Evolutionary conservation across 805 yeast species (phyloP), one percentile per base, ranked within the genome.

Genomic region (Starmerella davenportii): DNA sequence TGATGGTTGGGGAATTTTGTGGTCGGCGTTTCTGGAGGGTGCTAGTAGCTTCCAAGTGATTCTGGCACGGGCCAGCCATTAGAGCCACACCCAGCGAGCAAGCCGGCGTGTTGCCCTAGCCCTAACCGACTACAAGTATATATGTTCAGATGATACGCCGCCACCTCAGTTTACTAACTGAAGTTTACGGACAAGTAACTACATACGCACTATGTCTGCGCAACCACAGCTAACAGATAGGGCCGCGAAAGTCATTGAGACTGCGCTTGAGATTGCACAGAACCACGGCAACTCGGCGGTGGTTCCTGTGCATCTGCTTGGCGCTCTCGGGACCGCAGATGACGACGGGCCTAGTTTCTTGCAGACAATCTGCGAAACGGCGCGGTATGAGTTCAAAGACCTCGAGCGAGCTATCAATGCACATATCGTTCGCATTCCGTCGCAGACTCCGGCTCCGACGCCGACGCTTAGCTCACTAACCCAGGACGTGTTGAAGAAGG

Each of bases 381-480:
- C 82, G 13, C 70, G 95, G 44, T 84, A 73, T 53, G 96, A 90
- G 47, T 87, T 87, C 76, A 72, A 74, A 19, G 60, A 67, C 4
- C 74, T 90, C 43, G 85, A 77, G 57, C 70, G 94, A 44, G 63
- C 72, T 1, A 81, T 90, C 40, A 87, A 90, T 59, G 73, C 71
- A 52, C 76, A 74, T 45, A 60, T 90, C 51, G 93, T 85, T 4
- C 68, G 92, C 42, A 64, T 81, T 35, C 95, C 96, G 19, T 70
- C 81, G 30, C 95, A 87, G 56, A 65, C 65, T 28, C 98, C 98
- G 2, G 77, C 95, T 2, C 95, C 95, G 15, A 85, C 82, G 45
- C 67, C 84, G 2, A 63, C 76, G 19, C 77, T 92, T 46, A 69
- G 82, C 40, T 71, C 76, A 31, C 70, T 81, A n/a, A 66, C 84